Conservation (phyloP, 768 basidiomycete genomes). For the Suillus luteus region DNA sequence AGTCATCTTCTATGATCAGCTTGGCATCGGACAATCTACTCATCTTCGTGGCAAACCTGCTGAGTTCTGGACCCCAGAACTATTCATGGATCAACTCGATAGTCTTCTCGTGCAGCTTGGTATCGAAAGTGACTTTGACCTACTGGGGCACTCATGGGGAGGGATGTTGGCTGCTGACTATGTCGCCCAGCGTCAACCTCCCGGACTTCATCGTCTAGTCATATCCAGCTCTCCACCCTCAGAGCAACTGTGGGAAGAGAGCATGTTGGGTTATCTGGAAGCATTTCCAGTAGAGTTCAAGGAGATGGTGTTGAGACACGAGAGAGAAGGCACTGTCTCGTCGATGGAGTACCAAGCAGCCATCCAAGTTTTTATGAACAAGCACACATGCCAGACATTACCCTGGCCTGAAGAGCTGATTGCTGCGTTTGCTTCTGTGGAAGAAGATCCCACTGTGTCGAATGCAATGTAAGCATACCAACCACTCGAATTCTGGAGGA, state of each 20-base stretch:
- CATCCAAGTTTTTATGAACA: constrained; percentile 31
- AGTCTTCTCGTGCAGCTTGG: constrained; percentile 47
- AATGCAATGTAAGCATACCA: constrained; percentile 33
- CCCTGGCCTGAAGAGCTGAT: constrained; percentile 38
- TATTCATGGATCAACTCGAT: constrained; percentile 56
- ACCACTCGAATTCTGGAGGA: not conserved
- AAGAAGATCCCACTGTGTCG: constrained; percentile 36
- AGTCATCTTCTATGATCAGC: constrained; percentile 53
- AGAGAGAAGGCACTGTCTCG: constrained; percentile 34
- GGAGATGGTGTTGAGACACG: constrained; percentile 34
- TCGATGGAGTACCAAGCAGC: constrained; percentile 36
- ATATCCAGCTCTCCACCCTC: constrained; percentile 37
- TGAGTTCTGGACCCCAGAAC: constrained; percentile 47
- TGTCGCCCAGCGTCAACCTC: constrained; percentile 39
- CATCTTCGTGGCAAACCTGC: constrained; percentile 39
- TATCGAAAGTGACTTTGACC: constrained; percentile 42
- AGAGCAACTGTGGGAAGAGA: constrained; percentile 29
- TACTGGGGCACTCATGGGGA: constrained; percentile 62
- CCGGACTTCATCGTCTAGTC: constrained; percentile 39
- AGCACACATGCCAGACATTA: constrained; percentile 36
- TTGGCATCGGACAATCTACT: constrained; percentile 49
- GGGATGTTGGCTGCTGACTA: constrained; percentile 51
- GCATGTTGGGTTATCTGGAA: constrained; percentile 27
- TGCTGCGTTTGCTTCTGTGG: constrained; percentile 26
- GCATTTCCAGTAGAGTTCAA: constrained; percentile 30